Base-by-base conservation (phyloP, 306 rosid species). In the Ochetophila trinervis region DNA sequence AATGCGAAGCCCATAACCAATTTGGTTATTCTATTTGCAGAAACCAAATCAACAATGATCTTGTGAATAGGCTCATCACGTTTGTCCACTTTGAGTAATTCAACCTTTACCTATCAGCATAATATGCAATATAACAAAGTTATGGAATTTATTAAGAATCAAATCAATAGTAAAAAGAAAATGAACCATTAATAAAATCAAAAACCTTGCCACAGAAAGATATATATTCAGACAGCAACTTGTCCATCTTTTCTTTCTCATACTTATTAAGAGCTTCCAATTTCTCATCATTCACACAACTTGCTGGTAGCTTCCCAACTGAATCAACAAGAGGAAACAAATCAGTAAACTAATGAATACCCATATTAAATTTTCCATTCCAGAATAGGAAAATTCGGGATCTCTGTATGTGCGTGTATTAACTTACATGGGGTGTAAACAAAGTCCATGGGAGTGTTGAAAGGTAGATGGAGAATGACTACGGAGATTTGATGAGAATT, bases 221-320 rank as follows among this genome's bases (percentile, higher is more conserved):
- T 47, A 79, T 35, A 67, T 84, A 92, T 60, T 87, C 82, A 30
- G 84, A 81, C 53, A 85, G 68, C 52, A 82, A 27, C 81, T 82
- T 80, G 36, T 87, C 78, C 62, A 78, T 79, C 79, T 83, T 89
- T 54, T 80, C 83, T 60, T 78, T 74, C 77, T 92, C 98, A 21
- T 69, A 72, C 45, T 68, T 82, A 27, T 64, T 77, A 36, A 78
- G 66, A 75, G 76, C 81, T 79, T 78, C 80, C 42, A 92, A 66
- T 63, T 83, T 84, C 75, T 87, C 92, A 34, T 87, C 98, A 50
- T 67, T 87, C 63, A 92, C 78, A 64, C 79, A 81, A 53, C 78
- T 89, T 67, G 95, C 89, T 32, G 98, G 98, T 55, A 92, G 87
- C 78, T 89, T 92, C 32, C 98, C 96, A 81, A 89, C 98, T 75